Evolutionary conservation across 2,329 filamentous ascomycete genomes (phyloP).

Genomic region (Pseudocercospora cruenta): DNA sequence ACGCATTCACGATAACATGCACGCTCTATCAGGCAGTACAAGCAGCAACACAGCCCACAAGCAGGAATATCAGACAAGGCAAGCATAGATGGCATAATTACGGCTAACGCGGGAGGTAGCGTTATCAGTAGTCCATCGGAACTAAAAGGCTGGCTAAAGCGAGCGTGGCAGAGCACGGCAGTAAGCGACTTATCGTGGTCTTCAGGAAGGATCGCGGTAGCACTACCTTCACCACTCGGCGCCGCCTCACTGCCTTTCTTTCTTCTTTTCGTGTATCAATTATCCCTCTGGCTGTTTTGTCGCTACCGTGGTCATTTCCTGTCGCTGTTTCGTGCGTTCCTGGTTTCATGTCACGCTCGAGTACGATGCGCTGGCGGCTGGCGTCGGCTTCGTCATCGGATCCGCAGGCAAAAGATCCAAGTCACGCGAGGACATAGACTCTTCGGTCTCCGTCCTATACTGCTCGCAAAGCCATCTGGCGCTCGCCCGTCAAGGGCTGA

Average conservation of each 20-base stretch:
- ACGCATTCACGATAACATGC: not conserved
- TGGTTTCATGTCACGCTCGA: constrained; percentile 8
- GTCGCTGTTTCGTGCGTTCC: not conserved
- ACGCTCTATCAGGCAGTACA: not conserved
- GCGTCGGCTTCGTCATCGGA: constrained; percentile 14
- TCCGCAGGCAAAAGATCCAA: not conserved
- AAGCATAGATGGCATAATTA: constrained; percentile 2
- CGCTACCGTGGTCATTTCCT: not conserved
- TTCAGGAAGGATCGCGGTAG: constrained; percentile 7
- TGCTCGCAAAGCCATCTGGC: constrained; percentile 12
- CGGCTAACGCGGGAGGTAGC: constrained; percentile 3
- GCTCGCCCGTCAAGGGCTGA: constrained; percentile 25
- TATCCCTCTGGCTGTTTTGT: not conserved
- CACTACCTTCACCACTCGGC: constrained; percentile 11
- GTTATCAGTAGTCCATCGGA: not conserved
- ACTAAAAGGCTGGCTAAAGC: not conserved
- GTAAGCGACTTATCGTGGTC: constrained; percentile 2
- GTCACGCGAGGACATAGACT: constrained; percentile 5
- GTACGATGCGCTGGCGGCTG: constrained; percentile 16
- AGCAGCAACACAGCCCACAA: not conserved
- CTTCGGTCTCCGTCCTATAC: not conserved
- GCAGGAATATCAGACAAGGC: not conserved
- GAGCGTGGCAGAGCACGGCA: constrained; percentile 1
- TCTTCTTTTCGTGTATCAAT: not conserved
- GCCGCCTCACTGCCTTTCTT: constrained; percentile 13